phyloP scores from a whole-genome alignment of 2,329 filamentous ascomycete genomes.

The Ophiosphaerella narmari region DNA sequence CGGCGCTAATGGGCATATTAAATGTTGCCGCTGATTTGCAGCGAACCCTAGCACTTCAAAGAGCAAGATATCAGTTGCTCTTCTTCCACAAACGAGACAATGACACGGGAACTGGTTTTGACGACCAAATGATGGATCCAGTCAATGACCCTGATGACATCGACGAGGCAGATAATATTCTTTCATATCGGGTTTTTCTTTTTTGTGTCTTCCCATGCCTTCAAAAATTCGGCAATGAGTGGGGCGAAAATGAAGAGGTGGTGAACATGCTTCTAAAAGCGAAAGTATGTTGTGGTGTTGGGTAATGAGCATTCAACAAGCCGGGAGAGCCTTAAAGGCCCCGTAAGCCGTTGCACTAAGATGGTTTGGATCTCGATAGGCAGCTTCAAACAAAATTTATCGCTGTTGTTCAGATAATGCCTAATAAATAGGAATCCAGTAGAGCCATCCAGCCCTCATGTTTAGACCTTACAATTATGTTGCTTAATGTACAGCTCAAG shows the following conservation, averaged over 20 bases:
- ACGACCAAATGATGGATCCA: constrained; percentile 35
- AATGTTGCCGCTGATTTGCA: constrained; percentile 31
- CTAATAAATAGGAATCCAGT: too few relatives aligned
- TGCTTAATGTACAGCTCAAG: too few relatives aligned
- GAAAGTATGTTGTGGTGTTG: constrained; percentile 33
- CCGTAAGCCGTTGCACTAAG: too few relatives aligned
- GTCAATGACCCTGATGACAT: constrained; percentile 32
- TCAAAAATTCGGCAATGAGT: constrained; percentile 36
- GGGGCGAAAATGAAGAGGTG: constrained; percentile 29
- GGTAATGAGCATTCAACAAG: neutral
- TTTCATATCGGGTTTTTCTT: constrained; percentile 17
- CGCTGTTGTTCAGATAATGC: too few relatives aligned
- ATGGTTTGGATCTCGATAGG: too few relatives aligned
- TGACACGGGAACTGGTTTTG: constrained; percentile 13
- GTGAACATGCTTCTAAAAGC: constrained; percentile 38
- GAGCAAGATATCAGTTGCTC: constrained; percentile 32
- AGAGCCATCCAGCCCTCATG: too few relatives aligned
- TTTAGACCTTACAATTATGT: too few relatives aligned
- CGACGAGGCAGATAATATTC: constrained; percentile 29
- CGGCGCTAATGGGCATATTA: constrained; percentile 27
- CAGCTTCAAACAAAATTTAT: too few relatives aligned
- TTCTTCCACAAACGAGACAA: constrained; percentile 25
- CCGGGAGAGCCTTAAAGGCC: too few relatives aligned
- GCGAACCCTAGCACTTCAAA: constrained; percentile 34
- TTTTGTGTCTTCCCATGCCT: constrained; percentile 43